A percentile compares a stretch with the other conserved stretches of the same genome.
These are phyloP conservation scores for Aspergillus carbonarius DNA, from an alignment of 2,329 filamentous ascomycete genomes.

Conservation along the genomic window DNA sequence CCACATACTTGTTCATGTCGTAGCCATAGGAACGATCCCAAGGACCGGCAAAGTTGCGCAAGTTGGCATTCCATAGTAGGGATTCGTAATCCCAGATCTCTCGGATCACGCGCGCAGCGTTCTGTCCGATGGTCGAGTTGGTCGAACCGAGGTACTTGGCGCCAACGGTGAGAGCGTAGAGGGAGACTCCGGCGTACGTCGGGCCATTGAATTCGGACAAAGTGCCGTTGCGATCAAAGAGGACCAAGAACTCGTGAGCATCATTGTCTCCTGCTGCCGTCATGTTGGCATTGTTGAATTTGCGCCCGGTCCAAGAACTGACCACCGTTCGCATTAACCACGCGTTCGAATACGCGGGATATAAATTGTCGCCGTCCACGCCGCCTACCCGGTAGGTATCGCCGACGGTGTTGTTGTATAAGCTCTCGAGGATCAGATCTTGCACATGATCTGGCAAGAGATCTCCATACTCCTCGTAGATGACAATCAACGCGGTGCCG, in stretches of 20 bases:
- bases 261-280: slow-evolving; percentile 57
- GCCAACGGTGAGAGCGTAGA: slow-evolving; percentile 60
- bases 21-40: slow-evolving; percentile 65
- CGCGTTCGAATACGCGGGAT: slow-evolving; percentile 62
- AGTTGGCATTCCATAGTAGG: slow-evolving; percentile 57
- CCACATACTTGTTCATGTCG: slow-evolving; percentile 63
- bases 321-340: slow-evolving; percentile 64
- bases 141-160: slow-evolving; percentile 56
- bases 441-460: slow-evolving; percentile 45
- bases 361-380: slow-evolving; percentile 61
- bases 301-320: slow-evolving; percentile 58
- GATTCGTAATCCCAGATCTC: slow-evolving; percentile 55
- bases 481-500: slow-evolving; percentile 58
- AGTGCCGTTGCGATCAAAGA: slow-evolving; percentile 57
- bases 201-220: slow-evolving; percentile 64
- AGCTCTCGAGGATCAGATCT: slow-evolving; percentile 51
- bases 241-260: slow-evolving; percentile 55
- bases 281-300: slow-evolving; percentile 58
- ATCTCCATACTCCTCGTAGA: slow-evolving; percentile 57
- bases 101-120: slow-evolving; percentile 53
- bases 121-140: slow-evolving; percentile 54
- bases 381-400: slow-evolving; percentile 63
- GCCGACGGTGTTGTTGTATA: slow-evolving; percentile 57
- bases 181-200: slow-evolving; percentile 63
- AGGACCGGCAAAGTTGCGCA: slow-evolving; percentile 63